Conservation (phyloP, 192 early-diverging fungal genomes). For the Cetraspora pellucida region DNA sequence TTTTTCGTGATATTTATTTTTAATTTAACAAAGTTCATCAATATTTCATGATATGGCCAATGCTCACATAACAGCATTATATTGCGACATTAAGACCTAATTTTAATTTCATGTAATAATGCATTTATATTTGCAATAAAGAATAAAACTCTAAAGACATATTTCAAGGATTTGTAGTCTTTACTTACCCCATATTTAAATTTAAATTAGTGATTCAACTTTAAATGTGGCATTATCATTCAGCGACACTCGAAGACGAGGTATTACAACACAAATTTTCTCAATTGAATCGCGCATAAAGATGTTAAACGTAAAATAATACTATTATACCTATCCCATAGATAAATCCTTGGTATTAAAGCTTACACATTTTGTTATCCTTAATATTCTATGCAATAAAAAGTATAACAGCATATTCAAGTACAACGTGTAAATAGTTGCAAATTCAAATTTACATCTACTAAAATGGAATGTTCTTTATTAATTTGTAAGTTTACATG, state of each 20-base stretch:
- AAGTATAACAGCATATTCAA: conserved; percentile 71
- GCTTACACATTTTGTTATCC: conserved; percentile 74
- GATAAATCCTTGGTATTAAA: conserved; percentile 67
- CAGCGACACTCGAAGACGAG: conserved; percentile 53
- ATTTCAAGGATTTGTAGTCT: conserved; percentile 78
- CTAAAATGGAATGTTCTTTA: conserved; percentile 62
- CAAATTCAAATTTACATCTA: conserved; percentile 74
- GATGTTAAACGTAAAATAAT: not conserved
- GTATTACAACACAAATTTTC: conserved; percentile 59
- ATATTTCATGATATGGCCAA: conserved; percentile 67
- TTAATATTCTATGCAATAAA: conserved; percentile 71
- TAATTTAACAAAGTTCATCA: conserved; percentile 68
- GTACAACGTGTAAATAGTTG: conserved; percentile 71
- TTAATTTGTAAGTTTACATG: conserved; percentile 41
- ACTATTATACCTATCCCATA: conserved; percentile 61
- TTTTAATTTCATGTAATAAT: not conserved
- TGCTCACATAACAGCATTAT: conserved; percentile 66
- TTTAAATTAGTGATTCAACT: too few species aligned
- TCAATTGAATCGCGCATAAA: conserved; percentile 58
- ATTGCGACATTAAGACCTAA: conserved; percentile 74
- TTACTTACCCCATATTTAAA: conserved; percentile 73
- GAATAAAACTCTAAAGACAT: conserved; percentile 9
- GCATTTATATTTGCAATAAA: not conserved
- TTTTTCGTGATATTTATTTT: not conserved
- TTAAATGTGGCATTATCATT: conserved; percentile 59